These are phyloP conservation scores for Alternaria consortialis DNA, from an alignment of 2,329 filamentous ascomycete species.

Conservation along the genomic window DNA sequence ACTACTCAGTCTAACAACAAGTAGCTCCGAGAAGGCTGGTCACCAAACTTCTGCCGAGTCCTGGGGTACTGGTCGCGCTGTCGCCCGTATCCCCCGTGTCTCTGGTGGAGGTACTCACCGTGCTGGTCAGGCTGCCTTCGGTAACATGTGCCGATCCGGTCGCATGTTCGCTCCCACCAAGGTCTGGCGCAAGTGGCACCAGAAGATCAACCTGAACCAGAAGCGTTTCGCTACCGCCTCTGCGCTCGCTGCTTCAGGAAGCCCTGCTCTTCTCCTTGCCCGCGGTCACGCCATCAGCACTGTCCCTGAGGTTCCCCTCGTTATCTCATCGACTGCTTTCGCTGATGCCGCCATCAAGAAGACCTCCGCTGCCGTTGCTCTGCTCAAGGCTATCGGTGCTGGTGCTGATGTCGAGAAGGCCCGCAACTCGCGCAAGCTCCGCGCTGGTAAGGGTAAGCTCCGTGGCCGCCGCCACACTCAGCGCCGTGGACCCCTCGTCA, in stretches of 20 bases:
- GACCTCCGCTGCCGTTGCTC: constrained; percentile 85
- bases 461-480: constrained; percentile 95
- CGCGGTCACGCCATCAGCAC: constrained; percentile 94
- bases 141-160: constrained; percentile 99
- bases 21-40: constrained; percentile 89
- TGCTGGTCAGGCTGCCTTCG: constrained; percentile 99
- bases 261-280: constrained; percentile 92
- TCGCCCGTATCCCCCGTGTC: constrained; percentile 99
- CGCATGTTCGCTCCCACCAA: constrained; percentile 99
- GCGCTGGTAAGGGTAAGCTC: constrained; percentile 98
- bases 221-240: constrained; percentile 99
- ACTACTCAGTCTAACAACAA: constrained; percentile 27
- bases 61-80: constrained; percentile 97
- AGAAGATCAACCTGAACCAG: constrained; percentile 99
- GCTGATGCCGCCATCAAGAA: constrained; percentile 80
- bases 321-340: constrained; percentile 91
- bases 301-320: constrained; percentile 96
- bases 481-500: constrained; percentile 95
- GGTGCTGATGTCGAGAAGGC: constrained; percentile 93
- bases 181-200: constrained; percentile 99
- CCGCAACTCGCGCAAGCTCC: constrained; percentile 94
- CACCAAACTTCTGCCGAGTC: constrained; percentile 99
- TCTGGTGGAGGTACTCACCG: constrained; percentile 99
- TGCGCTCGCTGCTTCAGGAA: constrained; percentile 94
- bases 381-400: constrained; percentile 91